Conservation (phyloP, 129 eudicot species). For the Erigeron canadensis region DNA sequence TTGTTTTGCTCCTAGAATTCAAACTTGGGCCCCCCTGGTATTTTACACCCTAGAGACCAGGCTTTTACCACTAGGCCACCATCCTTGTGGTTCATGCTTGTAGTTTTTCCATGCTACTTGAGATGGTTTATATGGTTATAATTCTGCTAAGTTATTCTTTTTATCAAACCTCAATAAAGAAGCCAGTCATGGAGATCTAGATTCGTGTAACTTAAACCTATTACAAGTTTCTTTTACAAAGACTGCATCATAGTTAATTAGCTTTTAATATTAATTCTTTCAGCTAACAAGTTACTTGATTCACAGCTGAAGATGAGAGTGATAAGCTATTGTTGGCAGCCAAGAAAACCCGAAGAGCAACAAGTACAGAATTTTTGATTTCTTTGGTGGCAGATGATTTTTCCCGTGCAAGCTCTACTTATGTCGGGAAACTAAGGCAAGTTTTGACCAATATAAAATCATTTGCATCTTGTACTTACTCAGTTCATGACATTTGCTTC, state of each 20-base stretch:
- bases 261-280: not conserved
- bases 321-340: slow-evolving; percentile 80
- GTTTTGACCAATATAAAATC: slow-evolving; percentile 19
- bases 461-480: not conserved
- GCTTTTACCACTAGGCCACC: no score
- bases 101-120: no score
- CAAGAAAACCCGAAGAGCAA: slow-evolving; percentile 63
- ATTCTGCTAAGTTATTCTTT: no score
- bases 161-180: no score
- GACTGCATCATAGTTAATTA: not conserved
- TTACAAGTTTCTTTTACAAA: not conserved
- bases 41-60: no score
- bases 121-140: no score
- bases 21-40: no score
- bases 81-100: no score
- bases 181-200: no score
- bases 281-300: not conserved
- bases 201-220: no score
- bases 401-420: slow-evolving; percentile 78
- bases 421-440: slow-evolving; percentile 83
- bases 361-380: slow-evolving; percentile 73
- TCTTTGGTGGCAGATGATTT: slow-evolving; percentile 82
- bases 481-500: not conserved
- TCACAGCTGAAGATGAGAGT: slow-evolving; percentile 63
- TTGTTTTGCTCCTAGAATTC: no score